Percentiles rank a stretch among this genome's conserved stretches.
Evolutionary conservation across 805 yeast genomes (phyloP).

Genomic region (Ogataea corticis): DNA sequence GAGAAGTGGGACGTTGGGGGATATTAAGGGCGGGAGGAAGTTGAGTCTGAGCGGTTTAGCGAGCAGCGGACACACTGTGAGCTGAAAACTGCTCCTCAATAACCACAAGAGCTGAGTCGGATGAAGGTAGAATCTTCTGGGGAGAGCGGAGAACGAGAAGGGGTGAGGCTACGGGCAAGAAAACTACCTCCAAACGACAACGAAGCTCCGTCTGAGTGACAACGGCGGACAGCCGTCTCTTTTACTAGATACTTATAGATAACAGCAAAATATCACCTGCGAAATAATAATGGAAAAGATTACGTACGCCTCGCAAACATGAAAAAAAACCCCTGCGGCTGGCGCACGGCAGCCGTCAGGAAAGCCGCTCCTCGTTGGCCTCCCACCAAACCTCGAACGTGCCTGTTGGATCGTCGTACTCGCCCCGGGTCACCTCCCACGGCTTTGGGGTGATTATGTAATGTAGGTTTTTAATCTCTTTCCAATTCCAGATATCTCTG

Average conservation of each 20-base stretch:
- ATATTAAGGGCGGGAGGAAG: constrained; percentile 18
- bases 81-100: no score
- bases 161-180: no score
- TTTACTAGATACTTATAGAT: neutral
- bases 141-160: no score
- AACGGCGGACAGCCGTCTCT: no score
- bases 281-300: neutral
- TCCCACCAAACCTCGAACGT: constrained; percentile 55
- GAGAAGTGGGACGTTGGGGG: constrained; percentile 26
- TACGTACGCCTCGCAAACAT: neutral
- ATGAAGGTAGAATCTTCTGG: no score
- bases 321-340: no score
- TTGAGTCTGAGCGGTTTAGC: constrained; percentile 9
- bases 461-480: constrained; percentile 55
- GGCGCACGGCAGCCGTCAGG: no score
- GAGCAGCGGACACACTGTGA: neutral
- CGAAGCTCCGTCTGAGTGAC: no score
- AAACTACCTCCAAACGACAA: no score
- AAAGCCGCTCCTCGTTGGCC: constrained; percentile 41
- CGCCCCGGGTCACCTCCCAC: constrained; percentile 45
- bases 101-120: no score
- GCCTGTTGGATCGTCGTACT: constrained; percentile 40
- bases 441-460: constrained; percentile 62
- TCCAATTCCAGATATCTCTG: constrained; percentile 45
- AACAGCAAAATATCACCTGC: no score